Conservation (phyloP, 1,139 yeast species). For the Lodderomyces theae region DNA sequence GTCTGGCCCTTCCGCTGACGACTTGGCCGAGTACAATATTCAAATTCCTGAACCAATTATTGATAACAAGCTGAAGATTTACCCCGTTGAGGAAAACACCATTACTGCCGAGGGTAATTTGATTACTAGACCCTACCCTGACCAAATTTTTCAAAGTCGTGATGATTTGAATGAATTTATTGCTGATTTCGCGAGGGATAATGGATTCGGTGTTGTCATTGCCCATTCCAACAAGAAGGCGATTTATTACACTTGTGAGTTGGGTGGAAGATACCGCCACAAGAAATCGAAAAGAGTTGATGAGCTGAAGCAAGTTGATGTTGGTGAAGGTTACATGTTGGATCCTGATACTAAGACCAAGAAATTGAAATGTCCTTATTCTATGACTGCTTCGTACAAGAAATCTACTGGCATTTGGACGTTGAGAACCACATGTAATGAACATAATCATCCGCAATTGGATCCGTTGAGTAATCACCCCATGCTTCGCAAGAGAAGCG, state of each 20-base stretch:
- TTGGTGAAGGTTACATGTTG: constrained; percentile 37
- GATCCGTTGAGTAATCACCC: constrained; percentile 58
- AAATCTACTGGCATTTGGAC: constrained; percentile 53
- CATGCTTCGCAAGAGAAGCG: constrained; percentile 54
- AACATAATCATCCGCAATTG: constrained; percentile 58
- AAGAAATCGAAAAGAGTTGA: constrained; percentile 41
- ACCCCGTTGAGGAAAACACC: constrained; percentile 47
- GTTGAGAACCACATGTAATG: constrained; percentile 52
- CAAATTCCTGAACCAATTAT: constrained; percentile 51
- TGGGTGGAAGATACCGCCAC: constrained; percentile 57
- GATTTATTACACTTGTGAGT: constrained; percentile 59
- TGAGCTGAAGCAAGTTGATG: constrained; percentile 25
- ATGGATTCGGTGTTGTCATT: constrained; percentile 59
- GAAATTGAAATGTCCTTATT: constrained; percentile 55
- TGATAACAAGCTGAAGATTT: constrained; percentile 44
- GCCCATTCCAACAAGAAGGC: constrained; percentile 60
- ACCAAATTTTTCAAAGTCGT: constrained; percentile 49
- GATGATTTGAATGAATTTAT: constrained; percentile 55
- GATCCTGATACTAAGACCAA: constrained; percentile 50
- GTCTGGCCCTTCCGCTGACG: constrained; percentile 21
- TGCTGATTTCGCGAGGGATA: constrained; percentile 55
- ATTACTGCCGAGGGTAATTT: constrained; percentile 50
- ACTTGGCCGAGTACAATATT: constrained; percentile 42
- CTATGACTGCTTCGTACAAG: constrained; percentile 56
- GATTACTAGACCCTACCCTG: constrained; percentile 55